Conservation (phyloP, 1,284 basidiomycete genomes). For the Heterobasidion occidentale region DNA sequence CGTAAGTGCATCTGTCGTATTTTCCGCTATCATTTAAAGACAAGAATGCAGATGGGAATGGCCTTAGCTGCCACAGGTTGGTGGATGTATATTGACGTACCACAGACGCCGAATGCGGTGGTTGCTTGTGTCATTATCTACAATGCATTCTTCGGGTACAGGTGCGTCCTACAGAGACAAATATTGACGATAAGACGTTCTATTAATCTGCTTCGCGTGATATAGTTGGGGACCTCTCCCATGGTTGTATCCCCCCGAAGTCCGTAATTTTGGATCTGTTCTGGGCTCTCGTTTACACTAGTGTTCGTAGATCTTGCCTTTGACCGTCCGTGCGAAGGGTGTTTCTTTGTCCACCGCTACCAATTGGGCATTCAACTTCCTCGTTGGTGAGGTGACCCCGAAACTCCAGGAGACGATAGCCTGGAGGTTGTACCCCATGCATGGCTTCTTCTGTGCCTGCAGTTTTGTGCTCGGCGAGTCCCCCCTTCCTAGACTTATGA, state of each 20-base stretch:
- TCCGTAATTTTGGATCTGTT: conserved; percentile 18
- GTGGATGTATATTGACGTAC: conserved; percentile 91
- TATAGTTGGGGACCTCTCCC: conserved; percentile 69
- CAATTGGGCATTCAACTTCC: conserved; percentile 82
- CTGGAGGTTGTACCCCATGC: conserved; percentile 95
- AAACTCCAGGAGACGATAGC: conserved; percentile 83
- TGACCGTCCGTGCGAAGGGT: conserved; percentile 87
- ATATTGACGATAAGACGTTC: background rate
- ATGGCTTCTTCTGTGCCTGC: conserved; percentile 87
- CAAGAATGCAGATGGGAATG: conserved; percentile 56
- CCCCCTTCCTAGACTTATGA: background rate
- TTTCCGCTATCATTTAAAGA: conserved; percentile 1
- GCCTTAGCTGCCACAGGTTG: conserved; percentile 77
- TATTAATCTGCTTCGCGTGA: background rate
- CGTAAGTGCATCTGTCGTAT: conserved; percentile 34
- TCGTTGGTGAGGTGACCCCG: conserved; percentile 88
- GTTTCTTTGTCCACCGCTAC: conserved; percentile 88
- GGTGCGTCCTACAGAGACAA: conserved; percentile 23
- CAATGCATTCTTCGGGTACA: conserved; percentile 91
- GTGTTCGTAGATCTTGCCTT: conserved; percentile 79
- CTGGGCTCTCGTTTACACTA: background rate
- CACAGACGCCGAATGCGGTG: conserved; percentile 81
- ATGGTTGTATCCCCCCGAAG: conserved; percentile 88
- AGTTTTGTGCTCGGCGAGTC: conserved; percentile 73
- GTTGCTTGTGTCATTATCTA: conserved; percentile 90